Conservation (phyloP, 768 basidiomycete genomes). For the Hortiboletus campestris region DNA sequence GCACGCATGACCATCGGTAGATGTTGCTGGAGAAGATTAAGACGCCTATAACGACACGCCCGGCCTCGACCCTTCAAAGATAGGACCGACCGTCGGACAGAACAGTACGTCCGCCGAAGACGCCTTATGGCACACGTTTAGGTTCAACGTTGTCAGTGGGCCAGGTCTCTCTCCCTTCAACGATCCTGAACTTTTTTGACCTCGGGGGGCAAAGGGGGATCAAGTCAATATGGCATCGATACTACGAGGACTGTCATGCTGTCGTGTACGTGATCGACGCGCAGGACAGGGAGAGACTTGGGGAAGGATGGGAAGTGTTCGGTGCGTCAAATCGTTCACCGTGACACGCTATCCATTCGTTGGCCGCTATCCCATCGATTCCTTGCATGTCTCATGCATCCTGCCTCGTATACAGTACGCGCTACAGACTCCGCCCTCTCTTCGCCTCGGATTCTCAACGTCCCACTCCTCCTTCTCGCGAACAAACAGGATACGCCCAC, state of each 20-base stretch:
- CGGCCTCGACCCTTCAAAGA: conserved; percentile 87
- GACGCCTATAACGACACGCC: conserved; percentile 81
- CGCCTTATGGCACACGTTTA: not conserved
- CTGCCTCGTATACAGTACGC: too few relatives aligned
- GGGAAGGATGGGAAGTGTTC: conserved; percentile 97
- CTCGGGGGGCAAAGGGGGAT: conserved; percentile 94
- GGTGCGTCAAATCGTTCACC: conserved; percentile 51
- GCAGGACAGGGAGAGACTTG: conserved; percentile 80
- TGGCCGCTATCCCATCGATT: not conserved
- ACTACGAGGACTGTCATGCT: conserved; percentile 96
- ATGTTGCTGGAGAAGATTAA: conserved; percentile 92
- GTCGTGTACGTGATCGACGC: conserved; percentile 96
- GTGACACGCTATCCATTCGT: not conserved
- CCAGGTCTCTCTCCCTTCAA: conserved; percentile 81
- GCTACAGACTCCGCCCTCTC: conserved; percentile 76
- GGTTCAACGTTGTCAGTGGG: too few relatives aligned
- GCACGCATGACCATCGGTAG: conserved; percentile 34
- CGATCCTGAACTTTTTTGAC: conserved; percentile 96
- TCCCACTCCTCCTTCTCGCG: conserved; percentile 88
- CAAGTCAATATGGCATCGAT: conserved; percentile 89
- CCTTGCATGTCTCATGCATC: not conserved
- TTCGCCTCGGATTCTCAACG: conserved; percentile 83
- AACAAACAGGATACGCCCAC: conserved; percentile 91
- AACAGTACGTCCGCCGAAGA: conserved; percentile 67
- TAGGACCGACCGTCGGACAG: conserved; percentile 95